phyloP scores from a whole-genome alignment of 208 protist genomes.

The Tritrichomonas musculus region DNA sequence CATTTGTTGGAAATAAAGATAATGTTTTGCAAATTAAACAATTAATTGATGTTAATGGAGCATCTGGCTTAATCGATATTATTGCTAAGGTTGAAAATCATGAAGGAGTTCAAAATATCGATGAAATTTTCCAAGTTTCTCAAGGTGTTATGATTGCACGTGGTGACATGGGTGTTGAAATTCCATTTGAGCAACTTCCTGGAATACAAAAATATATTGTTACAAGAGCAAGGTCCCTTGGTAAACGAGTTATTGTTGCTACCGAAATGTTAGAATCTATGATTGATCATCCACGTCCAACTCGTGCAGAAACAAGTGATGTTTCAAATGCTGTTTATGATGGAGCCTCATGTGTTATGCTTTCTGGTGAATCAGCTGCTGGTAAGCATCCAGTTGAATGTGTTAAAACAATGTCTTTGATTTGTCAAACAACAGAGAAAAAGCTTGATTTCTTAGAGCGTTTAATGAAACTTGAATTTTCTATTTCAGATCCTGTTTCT shows the following conservation, averaged over 20 bases:
- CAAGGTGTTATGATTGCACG: slow-evolving; percentile 98
- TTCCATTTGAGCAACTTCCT: slow-evolving; percentile 88
- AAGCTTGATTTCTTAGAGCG: slow-evolving; percentile 26
- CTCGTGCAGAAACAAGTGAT: slow-evolving; percentile 51
- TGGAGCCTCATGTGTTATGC: slow-evolving; percentile 52
- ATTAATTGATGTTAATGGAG: slow-evolving; percentile 71
- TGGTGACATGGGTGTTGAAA: slow-evolving; percentile 92
- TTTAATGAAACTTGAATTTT: neutral
- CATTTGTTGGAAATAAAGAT: slow-evolving; percentile 81
- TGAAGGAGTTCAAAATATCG: slow-evolving; percentile 89
- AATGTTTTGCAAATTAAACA: slow-evolving; percentile 80
- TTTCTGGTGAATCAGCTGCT: slow-evolving; percentile 50
- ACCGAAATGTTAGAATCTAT: slow-evolving; percentile 56
- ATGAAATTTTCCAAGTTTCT: slow-evolving; percentile 81
- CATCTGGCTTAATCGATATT: slow-evolving; percentile 72
- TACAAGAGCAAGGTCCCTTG: slow-evolving; percentile 84
- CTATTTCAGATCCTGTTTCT: slow-evolving; percentile 49
- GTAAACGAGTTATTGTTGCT: slow-evolving; percentile 83
- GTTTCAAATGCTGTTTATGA: slow-evolving; percentile 54
- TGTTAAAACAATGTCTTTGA: slow-evolving; percentile 41
- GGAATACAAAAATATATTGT: slow-evolving; percentile 97
- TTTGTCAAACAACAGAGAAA: slow-evolving; percentile 38
- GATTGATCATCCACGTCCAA: slow-evolving; percentile 47
- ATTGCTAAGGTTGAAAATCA: slow-evolving; percentile 98
- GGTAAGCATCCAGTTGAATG: slow-evolving; percentile 47